A percentile compares a stretch with the other conserved stretches of the same genome.
Evolutionary conservation across 768 basidiomycete genomes (phyloP).

Genomic region (Mycena rebaudengoi): DNA sequence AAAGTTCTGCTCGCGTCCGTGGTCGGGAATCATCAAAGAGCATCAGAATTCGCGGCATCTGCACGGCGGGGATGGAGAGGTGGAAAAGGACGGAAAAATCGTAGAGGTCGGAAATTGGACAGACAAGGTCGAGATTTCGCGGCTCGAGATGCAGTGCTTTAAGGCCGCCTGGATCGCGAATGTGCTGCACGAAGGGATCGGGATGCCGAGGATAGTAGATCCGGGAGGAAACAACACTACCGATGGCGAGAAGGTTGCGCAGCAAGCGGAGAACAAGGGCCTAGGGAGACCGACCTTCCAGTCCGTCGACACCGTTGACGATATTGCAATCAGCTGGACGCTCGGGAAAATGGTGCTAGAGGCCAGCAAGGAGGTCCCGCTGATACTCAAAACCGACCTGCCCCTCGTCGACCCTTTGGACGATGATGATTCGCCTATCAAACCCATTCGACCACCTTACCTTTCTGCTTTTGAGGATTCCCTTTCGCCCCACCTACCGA

Average conservation of each 20-base stretch:
- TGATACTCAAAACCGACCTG: slow-evolving; percentile 48
- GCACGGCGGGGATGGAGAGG: slow-evolving; percentile 72
- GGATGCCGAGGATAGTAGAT: slow-evolving; percentile 91
- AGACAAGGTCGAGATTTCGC: slow-evolving; percentile 78
- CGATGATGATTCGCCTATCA: slow-evolving; percentile 60
- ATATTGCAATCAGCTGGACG: slow-evolving; percentile 97
- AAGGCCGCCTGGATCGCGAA: slow-evolving; percentile 99
- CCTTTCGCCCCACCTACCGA: slow-evolving; percentile 72
- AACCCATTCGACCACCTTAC: slow-evolving; percentile 70
- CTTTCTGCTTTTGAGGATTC: slow-evolving; percentile 69
- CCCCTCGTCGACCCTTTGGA: slow-evolving; percentile 82
- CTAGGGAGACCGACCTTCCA: slow-evolving; percentile 89
- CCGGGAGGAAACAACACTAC: slow-evolving; percentile 80
- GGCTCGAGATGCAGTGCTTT: slow-evolving; percentile 98
- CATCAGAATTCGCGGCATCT: slow-evolving; percentile 65
- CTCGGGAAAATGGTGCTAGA: slow-evolving; percentile 99
- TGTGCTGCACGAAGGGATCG: slow-evolving; percentile 94
- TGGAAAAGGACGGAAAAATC: slow-evolving; percentile 64
- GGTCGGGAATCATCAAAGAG: slow-evolving; percentile 77
- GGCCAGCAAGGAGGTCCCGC: slow-evolving; percentile 86
- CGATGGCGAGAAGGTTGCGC: slow-evolving; percentile 72
- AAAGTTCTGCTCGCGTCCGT: slow-evolving; percentile 82
- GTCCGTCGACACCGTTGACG: slow-evolving; percentile 89
- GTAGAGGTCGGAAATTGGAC: slow-evolving; percentile 77
- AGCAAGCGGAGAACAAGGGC: slow-evolving; percentile 84